These are phyloP conservation scores for Ophiostoma novo-ulmi DNA, from an alignment of 2,329 filamentous ascomycete species.

Conservation along the genomic window DNA sequence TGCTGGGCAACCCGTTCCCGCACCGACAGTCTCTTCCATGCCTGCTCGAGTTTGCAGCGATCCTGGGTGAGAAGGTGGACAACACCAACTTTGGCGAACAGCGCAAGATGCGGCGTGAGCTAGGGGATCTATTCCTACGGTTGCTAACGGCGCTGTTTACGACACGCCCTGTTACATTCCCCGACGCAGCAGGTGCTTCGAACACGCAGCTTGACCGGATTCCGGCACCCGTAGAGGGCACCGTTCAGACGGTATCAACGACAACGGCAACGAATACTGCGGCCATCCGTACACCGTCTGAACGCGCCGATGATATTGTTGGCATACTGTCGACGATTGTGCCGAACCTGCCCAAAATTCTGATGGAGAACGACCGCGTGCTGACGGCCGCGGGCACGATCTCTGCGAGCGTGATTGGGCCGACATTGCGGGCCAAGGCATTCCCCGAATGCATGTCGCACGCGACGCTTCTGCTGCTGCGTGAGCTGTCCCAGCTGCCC, in stretches of 20 bases:
- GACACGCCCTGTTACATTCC: slow-evolving; percentile 70
- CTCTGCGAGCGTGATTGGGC: slow-evolving; percentile 75
- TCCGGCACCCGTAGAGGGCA: slow-evolving; percentile 36
- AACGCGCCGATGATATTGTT: slow-evolving; percentile 68
- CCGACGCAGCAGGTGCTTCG: slow-evolving; percentile 31
- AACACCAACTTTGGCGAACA: slow-evolving; percentile 98
- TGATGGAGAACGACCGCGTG: slow-evolving; percentile 82
- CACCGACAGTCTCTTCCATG: slow-evolving; percentile 85
- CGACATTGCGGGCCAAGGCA: slow-evolving; percentile 72
- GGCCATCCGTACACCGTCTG: slow-evolving; percentile 32
- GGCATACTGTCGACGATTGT: slow-evolving; percentile 73
- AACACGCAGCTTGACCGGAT: slow-evolving; percentile 8
- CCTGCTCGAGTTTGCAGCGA: slow-evolving; percentile 80
- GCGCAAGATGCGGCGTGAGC: slow-evolving; percentile 80
- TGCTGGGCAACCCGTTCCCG: slow-evolving; percentile 88
- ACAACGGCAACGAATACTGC: background rate
- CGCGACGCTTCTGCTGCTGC: slow-evolving; percentile 65
- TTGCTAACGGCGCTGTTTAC: slow-evolving; percentile 92
- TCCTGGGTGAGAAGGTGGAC: slow-evolving; percentile 90
- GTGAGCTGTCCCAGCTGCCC: slow-evolving; percentile 69
- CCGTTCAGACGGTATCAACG: slow-evolving; percentile 32
- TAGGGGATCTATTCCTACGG: slow-evolving; percentile 82
- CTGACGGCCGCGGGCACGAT: slow-evolving; percentile 72
- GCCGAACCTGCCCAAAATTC: slow-evolving; percentile 72
- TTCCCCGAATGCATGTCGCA: slow-evolving; percentile 82